These are phyloP conservation scores for Fusarium torulosum DNA, from an alignment of 2,329 filamentous ascomycete genomes.

Conservation along the genomic window DNA sequence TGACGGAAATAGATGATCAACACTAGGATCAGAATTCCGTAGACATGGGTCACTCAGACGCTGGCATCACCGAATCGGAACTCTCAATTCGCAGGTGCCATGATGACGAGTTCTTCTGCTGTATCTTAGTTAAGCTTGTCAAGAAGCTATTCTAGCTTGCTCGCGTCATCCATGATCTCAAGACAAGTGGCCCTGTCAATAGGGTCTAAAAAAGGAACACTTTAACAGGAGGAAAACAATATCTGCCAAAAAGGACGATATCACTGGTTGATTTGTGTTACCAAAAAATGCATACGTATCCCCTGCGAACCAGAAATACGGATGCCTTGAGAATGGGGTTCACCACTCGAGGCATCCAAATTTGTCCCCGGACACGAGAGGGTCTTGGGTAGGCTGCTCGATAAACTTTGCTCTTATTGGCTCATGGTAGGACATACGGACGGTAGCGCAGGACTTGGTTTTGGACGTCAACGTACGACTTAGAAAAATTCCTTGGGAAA, in stretches of 20 bases:
- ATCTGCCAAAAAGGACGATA: background rate
- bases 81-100: conserved; percentile 6
- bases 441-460: conserved; percentile 14
- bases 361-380: conserved; percentile 27
- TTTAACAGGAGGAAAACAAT: background rate
- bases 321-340: conserved; percentile 49
- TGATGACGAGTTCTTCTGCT: conserved; percentile 24
- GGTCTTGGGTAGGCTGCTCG: conserved; percentile 46
- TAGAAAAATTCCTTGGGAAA: conserved; percentile 12
- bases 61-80: conserved; percentile 16
- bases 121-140: conserved; percentile 17
- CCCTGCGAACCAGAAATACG: conserved; percentile 42
- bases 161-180: conserved; percentile 13
- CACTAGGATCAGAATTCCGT: conserved; percentile 2
- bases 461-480: conserved; percentile 6
- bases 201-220: background rate
- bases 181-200: conserved; percentile 6
- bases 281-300: conserved; percentile 43
- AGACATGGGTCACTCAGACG: background rate
- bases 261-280: background rate
- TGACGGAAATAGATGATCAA: conserved; percentile 1
- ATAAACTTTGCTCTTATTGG: conserved; percentile 48
- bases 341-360: conserved; percentile 34
- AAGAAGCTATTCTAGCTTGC: conserved; percentile 16
- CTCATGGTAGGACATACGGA: conserved; percentile 17